phyloP scores from a whole-genome alignment of 768 basidiomycete genomes.

The Tulasnella sp. region DNA sequence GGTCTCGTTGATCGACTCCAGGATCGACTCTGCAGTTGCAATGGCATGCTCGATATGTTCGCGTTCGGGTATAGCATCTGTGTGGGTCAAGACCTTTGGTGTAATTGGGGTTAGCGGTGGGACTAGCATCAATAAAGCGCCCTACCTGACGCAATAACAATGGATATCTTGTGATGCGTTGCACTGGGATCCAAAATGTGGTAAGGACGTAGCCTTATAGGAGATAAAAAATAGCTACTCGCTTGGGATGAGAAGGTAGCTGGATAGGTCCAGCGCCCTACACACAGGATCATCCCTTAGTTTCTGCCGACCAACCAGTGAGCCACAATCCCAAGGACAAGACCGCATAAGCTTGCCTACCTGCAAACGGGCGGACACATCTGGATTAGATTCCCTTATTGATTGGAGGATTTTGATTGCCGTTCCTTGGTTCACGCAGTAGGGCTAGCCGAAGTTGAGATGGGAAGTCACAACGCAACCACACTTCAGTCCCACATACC shows the following conservation, averaged over 20 bases:
- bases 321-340: not conserved
- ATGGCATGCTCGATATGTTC: slow-evolving; percentile 42
- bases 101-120: not conserved
- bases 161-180: slow-evolving; percentile 82
- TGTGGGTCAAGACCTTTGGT: slow-evolving; percentile 62
- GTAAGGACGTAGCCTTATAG: slow-evolving; percentile 5
- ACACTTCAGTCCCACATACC: slow-evolving; percentile 32
- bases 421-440: slow-evolving; percentile 77
- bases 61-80: slow-evolving; percentile 53
- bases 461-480: not conserved
- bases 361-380: slow-evolving; percentile 53
- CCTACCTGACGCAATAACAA: slow-evolving; percentile 67
- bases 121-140: not conserved
- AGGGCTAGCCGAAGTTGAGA: slow-evolving; percentile 38
- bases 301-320: slow-evolving; percentile 31
- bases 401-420: slow-evolving; percentile 69
- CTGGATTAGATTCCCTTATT: slow-evolving; percentile 52
- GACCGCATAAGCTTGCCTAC: slow-evolving; percentile 32
- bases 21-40: slow-evolving; percentile 53
- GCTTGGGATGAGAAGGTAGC: slow-evolving; percentile 89
- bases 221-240: slow-evolving; percentile 23
- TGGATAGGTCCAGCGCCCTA: slow-evolving; percentile 76
- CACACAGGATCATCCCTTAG: slow-evolving; percentile 66
- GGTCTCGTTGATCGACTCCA: slow-evolving; percentile 75
- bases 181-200: slow-evolving; percentile 2